Conservation (phyloP, 2,329 filamentous ascomycete species). For the Ceratocystis albifundus region DNA sequence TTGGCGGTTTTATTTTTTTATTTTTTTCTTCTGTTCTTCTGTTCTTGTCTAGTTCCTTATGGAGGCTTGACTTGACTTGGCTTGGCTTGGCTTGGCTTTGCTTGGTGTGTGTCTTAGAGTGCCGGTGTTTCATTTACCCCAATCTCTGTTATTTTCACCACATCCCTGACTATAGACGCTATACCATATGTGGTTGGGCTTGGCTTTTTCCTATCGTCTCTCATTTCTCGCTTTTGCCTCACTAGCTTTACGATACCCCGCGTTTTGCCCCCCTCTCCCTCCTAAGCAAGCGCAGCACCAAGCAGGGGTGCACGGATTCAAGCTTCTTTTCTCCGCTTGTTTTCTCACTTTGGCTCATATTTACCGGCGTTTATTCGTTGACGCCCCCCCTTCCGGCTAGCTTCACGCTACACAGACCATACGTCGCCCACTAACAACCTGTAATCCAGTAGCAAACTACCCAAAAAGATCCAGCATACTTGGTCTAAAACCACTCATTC, state of each 20-base stretch:
- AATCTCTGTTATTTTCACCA: neutral
- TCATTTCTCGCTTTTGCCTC: neutral
- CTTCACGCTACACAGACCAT: conserved; percentile 5
- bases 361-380: conserved; percentile 5
- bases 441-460: neutral
- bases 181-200: neutral
- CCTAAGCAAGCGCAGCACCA: neutral
- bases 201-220: neutral
- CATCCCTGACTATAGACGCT: neutral
- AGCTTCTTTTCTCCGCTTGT: conserved; percentile 9
- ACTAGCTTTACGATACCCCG: neutral
- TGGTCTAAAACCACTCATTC: conserved; percentile 2
- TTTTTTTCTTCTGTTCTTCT: neutral
- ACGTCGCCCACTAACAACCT: neutral
- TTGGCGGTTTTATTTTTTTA: neutral
- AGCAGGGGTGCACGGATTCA: conserved; percentile 4
- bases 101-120: conserved; percentile 1
- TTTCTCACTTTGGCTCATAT: neutral
- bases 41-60: neutral
- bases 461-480: neutral
- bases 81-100: conserved; percentile 9
- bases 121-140: neutral
- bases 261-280: neutral
- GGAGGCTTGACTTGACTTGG: conserved; percentile 9
- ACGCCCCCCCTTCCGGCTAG: conserved; percentile 5